phyloP scores from a whole-genome alignment of 2,329 filamentous ascomycete genomes.

The Phialophora chinensis region DNA sequence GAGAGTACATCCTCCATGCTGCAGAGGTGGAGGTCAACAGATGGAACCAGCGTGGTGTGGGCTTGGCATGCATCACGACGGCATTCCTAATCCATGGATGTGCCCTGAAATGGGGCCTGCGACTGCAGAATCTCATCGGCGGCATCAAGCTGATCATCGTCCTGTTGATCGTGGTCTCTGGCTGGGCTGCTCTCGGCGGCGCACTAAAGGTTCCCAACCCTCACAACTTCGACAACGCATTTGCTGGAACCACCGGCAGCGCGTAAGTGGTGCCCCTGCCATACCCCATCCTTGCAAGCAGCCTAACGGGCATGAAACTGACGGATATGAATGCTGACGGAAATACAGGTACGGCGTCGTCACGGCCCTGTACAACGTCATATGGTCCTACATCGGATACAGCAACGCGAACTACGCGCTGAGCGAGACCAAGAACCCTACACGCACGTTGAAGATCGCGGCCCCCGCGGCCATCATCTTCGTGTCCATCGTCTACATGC shows the following conservation, averaged over 20 bases:
- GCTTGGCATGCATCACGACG: conserved; percentile 54
- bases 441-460: conserved; percentile 63
- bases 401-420: conserved; percentile 59
- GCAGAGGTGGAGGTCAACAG: conserved; percentile 42
- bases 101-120: conserved; percentile 55
- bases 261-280: conserved; percentile 33
- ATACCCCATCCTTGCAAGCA: conserved; percentile 25
- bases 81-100: conserved; percentile 57
- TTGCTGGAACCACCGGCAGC: conserved; percentile 50
- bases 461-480: conserved; percentile 61
- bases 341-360: conserved; percentile 48
- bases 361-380: conserved; percentile 62
- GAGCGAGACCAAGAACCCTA: conserved; percentile 63
- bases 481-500: conserved; percentile 62
- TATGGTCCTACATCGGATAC: conserved; percentile 63
- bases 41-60: conserved; percentile 59
- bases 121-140: conserved; percentile 57
- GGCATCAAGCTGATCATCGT: conserved; percentile 59
- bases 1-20: conserved; percentile 59
- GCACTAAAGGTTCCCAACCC: conserved; percentile 45
- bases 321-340: background rate
- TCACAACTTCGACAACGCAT: conserved; percentile 46
- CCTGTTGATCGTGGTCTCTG: conserved; percentile 54
- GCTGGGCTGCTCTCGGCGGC: conserved; percentile 49
- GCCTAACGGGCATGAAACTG: background rate